Evolutionary conservation across 805 yeast genomes (phyloP).

Genomic region (Ogataea philodendri): DNA sequence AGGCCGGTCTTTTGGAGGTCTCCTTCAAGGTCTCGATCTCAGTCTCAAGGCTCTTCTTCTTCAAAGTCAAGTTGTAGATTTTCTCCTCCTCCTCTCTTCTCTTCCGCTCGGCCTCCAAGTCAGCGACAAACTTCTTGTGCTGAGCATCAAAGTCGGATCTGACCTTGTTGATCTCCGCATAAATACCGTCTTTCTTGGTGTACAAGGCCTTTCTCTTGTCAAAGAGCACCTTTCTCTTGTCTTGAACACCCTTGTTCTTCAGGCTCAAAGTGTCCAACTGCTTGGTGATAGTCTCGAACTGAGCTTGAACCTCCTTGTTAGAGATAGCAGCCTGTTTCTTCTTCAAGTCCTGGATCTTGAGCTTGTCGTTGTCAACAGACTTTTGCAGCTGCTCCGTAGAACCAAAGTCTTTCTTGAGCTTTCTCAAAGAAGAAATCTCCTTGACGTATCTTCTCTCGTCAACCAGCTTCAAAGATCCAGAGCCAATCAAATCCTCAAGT

Average conservation of each 20-base stretch:
- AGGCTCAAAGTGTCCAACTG: slow-evolving; percentile 65
- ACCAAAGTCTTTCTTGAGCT: slow-evolving; percentile 74
- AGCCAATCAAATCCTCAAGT: slow-evolving; percentile 71
- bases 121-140: slow-evolving; percentile 65
- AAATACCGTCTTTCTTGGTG: slow-evolving; percentile 66
- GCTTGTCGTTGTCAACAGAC: slow-evolving; percentile 75
- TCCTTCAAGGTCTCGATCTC: slow-evolving; percentile 70
- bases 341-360: slow-evolving; percentile 73
- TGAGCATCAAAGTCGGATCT: slow-evolving; percentile 75
- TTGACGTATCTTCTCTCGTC: slow-evolving; percentile 84
- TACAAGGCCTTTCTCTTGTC: slow-evolving; percentile 65
- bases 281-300: slow-evolving; percentile 67
- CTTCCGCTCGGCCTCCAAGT: slow-evolving; percentile 65
- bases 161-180: slow-evolving; percentile 62
- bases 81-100: slow-evolving; percentile 70
- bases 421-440: slow-evolving; percentile 82
- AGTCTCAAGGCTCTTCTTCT: slow-evolving; percentile 47
- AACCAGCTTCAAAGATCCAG: slow-evolving; percentile 80
- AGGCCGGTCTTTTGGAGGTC: slow-evolving; percentile 77
- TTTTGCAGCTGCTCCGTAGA: slow-evolving; percentile 72
- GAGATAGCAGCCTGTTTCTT: slow-evolving; percentile 55
- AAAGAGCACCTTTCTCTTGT: slow-evolving; percentile 62
- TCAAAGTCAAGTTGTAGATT: slow-evolving; percentile 46
- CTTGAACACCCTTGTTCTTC: slow-evolving; percentile 57
- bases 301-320: slow-evolving; percentile 61